Percentiles rank a stretch among this genome's conserved stretches.
Evolutionary conservation across 2,329 filamentous ascomycete genomes (phyloP).

Genomic region (Ophiostoma tasmaniense): DNA sequence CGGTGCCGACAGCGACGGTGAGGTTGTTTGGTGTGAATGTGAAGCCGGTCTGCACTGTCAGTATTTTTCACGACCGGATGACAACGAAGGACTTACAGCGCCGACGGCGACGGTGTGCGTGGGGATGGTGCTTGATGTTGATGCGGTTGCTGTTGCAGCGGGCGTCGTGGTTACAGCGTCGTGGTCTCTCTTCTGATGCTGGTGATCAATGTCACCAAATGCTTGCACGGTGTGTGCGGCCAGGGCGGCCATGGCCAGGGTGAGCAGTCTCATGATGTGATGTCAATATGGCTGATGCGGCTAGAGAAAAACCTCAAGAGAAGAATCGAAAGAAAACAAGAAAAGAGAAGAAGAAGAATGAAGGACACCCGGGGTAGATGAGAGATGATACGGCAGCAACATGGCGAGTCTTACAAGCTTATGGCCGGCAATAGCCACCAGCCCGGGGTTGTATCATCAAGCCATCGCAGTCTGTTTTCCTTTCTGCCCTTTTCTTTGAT

Average conservation of each 20-base stretch:
- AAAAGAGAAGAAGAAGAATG: background rate
- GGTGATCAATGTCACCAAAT: background rate
- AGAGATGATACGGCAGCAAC: background rate
- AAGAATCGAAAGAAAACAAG: background rate
- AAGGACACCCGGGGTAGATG: background rate
- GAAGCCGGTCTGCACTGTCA: slow-evolving; percentile 28
- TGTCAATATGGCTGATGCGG: background rate
- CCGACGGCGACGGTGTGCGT: slow-evolving; percentile 23
- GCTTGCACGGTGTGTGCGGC: background rate
- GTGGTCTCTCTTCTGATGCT: background rate
- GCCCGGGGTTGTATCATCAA: background rate
- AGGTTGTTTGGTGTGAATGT: slow-evolving; percentile 31
- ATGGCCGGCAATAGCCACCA: background rate
- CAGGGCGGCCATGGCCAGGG: background rate
- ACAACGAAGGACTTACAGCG: slow-evolving; percentile 22
- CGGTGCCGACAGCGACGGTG: slow-evolving; percentile 38
- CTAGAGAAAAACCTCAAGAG: background rate
- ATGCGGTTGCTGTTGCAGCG: background rate
- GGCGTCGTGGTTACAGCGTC: background rate
- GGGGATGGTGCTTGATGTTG: slow-evolving; percentile 2
- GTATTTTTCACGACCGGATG: background rate
- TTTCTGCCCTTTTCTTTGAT: background rate
- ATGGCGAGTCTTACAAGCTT: no score
- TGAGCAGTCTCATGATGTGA: background rate
- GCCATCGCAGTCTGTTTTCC: background rate